A percentile compares a stretch with the other conserved stretches of the same genome.
Evolutionary conservation across 2,329 filamentous ascomycete genomes (phyloP).

Genomic region (Graphiopsis chlorocephala): DNA sequence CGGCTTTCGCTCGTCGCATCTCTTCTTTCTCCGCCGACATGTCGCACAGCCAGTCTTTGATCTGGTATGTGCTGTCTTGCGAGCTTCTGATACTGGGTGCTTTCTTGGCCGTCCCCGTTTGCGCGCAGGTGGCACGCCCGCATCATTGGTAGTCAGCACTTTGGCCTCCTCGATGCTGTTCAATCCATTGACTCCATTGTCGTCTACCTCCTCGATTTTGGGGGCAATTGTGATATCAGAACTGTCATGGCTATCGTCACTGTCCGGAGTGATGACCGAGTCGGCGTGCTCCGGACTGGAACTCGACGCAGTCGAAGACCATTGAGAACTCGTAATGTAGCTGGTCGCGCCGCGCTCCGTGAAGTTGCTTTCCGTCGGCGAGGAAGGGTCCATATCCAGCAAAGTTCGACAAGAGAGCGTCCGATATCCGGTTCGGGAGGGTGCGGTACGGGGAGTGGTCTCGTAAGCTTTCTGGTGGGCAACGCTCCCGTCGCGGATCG

Average conservation of each 20-base stretch:
- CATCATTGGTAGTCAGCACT: constrained; percentile 30
- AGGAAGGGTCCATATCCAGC: constrained; percentile 15
- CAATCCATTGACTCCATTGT: constrained; percentile 40
- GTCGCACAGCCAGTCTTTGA: constrained; percentile 60
- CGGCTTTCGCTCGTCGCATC: constrained; percentile 53
- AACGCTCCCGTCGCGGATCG: constrained; percentile 15
- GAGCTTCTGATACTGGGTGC: constrained; percentile 61
- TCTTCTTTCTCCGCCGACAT: constrained; percentile 60
- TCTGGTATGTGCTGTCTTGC: constrained; percentile 73
- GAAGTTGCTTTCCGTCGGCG: constrained; percentile 12
- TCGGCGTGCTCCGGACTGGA: constrained; percentile 22
- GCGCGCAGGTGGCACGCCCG: constrained; percentile 37
- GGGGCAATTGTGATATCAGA: constrained; percentile 42
- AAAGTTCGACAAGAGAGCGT: constrained; percentile 9
- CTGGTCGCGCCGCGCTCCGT: constrained; percentile 1
- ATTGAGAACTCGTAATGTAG: constrained; percentile 20
- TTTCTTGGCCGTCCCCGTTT: constrained; percentile 77
- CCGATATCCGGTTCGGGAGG: constrained; percentile 14
- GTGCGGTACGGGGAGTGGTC: constrained; percentile 14
- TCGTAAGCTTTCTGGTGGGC: constrained; percentile 15
- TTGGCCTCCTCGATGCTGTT: constrained; percentile 31
- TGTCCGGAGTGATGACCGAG: constrained; percentile 23
- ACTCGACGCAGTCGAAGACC: constrained; percentile 20
- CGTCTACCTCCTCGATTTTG: constrained; percentile 56
- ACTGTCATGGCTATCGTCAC: constrained; percentile 25